These are phyloP conservation scores for Waltiozyma solani DNA, from an alignment of 1,139 yeast species.

Conservation along the genomic window DNA sequence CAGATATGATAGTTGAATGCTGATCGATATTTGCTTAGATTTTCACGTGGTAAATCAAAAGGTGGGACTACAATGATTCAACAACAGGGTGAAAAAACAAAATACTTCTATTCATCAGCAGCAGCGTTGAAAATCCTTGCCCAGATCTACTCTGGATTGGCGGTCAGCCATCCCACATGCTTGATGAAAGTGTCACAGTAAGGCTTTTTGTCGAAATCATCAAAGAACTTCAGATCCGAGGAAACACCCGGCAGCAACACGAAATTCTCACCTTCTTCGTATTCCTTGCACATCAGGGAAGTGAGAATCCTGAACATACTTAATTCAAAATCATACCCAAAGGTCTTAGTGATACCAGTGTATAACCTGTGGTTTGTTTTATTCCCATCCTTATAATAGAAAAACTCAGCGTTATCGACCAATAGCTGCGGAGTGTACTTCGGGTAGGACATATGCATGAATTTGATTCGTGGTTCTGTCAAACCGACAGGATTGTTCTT, in stretches of 20 bases:
- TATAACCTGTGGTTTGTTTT: conserved; percentile 6
- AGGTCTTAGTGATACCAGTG: conserved; percentile 12
- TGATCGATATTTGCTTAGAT: no score
- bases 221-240: background rate
- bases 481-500: conserved; percentile 13
- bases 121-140: no score
- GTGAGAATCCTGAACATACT: conserved; percentile 26
- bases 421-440: conserved; percentile 35
- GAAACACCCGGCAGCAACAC: background rate
- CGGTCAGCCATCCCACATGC: background rate
- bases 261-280: background rate
- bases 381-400: background rate
- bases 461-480: conserved; percentile 23
- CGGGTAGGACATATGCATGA: conserved; percentile 63
- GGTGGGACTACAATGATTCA: no score
- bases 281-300: background rate
- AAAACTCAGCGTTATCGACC: background rate
- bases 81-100: no score
- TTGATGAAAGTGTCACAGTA: background rate
- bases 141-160: no score
- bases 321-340: conserved; percentile 26
- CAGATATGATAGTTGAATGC: no score
- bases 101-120: no score
- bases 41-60: no score
- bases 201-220: background rate